Base-by-base conservation (phyloP, 371 early-diverging fungal species). In the Saksenaea vasiformis region DNA sequence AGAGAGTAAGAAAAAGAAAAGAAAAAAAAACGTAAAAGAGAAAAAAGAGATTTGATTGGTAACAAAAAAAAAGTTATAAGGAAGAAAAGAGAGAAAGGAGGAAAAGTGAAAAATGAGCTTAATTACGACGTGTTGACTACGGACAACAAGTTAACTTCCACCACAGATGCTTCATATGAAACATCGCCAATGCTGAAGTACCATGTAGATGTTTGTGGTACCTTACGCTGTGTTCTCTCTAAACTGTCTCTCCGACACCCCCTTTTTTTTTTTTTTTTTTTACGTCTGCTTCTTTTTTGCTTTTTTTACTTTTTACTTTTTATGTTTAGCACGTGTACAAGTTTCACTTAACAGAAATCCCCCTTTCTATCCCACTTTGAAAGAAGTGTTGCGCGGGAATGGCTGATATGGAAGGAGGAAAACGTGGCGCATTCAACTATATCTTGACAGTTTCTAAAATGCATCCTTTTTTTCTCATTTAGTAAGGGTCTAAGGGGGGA, bases 181-280 rank as follows among this genome's bases (percentile, higher is more conserved):
- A 47, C 51, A 3, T 22, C 1, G 24, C 51, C 51, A 47, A 47
- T 47, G 51, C 1, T 22, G 22, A 47, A 47, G 3, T 17, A 22
- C 51, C 22, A 47, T 47, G 51, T 22, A 22, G 27, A 47, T 22
- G 27, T 22, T 47, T 47, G 51, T 47, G 51, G 51, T 47, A 47
- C 51, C 51, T 26, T 47, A 10, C 51, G 51, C 51, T 47, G 51
- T 47, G 51, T 22, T 22, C 51, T 22, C 51, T 47, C 51, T 47
- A 47, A 47, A 47, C 51, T 47, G 51, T 47, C 51, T 47, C 51
- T 22, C 51, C 51, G 51, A 47, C 51, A 22, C 22, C 22, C 51
- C 51, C 51, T 5, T 4, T 22, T 47, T 47, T 47, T 47, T 47
- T 22, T 47, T 22, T 47, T 8, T 5, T 13, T 5, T 41, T 14